Base-by-base conservation (phyloP, 805 yeast genomes). In the Kodamaea laetipori region DNA sequence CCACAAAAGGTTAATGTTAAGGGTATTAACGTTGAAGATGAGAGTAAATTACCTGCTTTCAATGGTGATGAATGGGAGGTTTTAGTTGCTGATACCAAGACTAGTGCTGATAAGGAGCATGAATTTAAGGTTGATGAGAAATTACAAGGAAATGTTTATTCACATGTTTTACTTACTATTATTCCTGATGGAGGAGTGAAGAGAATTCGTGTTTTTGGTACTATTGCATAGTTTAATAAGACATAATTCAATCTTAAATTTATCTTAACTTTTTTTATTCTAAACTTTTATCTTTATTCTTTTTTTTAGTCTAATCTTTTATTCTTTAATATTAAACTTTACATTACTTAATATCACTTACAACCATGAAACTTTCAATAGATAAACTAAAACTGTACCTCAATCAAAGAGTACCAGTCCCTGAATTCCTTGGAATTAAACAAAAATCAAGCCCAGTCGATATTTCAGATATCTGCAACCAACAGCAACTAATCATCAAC, bases 121-220 rank as follows among this genome's bases (percentile, higher is more conserved):
- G 65, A 59, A 11, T 88, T 65, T 58, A 61, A 67, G 4, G 62
- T 72, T 12, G 49, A 56, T 5, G 50, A 50, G n/a, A 21, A 11
- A 4, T 5, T 35, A 11, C 11, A 6, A 5, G 39, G 18, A 15
- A 55, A 63, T 26, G 57, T 64, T 1, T 78, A 63, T 54, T 77
- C 90, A 7, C 96, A 90, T 61, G 86, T 90, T 23, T 80, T 82
- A 56, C 63, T 92, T 53, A 80, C 86, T 7, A 84, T 92, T 63
- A 85, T 90, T 51, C 99, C 99, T 16, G 99, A 92, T 60, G 99
- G 99, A 39, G 99, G 99, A 48, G 88, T 90, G 44, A 92, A 92
- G 73, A 79, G 99, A 61, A 67, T 92, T 28, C 78, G 96, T 52
- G 94, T 90, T 19, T 78, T 80, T 56, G 98, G 97, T 32, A 71